Base-by-base conservation (phyloP, 192 early-diverging fungal species). In the Mortierella alpina region DNA sequence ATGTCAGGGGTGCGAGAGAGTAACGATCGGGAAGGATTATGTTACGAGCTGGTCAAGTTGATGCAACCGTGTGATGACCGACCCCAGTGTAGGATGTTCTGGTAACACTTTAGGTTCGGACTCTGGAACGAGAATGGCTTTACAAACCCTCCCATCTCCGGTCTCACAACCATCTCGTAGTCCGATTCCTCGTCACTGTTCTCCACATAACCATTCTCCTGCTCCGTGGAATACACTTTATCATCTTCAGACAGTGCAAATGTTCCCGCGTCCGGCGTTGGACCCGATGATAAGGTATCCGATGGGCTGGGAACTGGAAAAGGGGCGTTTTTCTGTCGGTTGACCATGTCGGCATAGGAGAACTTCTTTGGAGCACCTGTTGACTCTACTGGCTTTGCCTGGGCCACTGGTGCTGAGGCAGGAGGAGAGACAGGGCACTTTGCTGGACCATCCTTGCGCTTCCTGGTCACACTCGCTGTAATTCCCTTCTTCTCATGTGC, bases 61-160 rank as follows among this genome's bases (percentile, higher is more conserved):
- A 75, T 63, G 49, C 59, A 75, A 47, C 73, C 73, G 52, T 75
- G 73, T 44, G 53, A 63, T 6, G 73, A 75, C 13, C 73, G 49
- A 20, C 73, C 73, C 73, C 73, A 75, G 57, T 75, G 46, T 14
- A 75, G 53, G 50, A 63, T 56, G 68, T 75, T 75, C 14, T 61
- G 64, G 57, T 48, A 48, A n/a, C 18, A 57, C 17, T 46, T 61
- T 2, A 75, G 10, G 12, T 20, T 13, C 4, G 66, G 65, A 41
- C 59, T 62, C 50, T 75, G 22, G 31, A 67, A 47, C 42, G 73
- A 68, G 56, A 75, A 75, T 2, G 73, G 73, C 18, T n/a, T 67
- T 10, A 54, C 66, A 40, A 41, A 42, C 56, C 51, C 44, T 23
- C 8, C 56, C 58, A 63, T 72, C 2, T 5, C 31, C 31, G 31